Evolutionary conservation across 129 eudicot genomes (phyloP).

Genomic region (Logfia minima): DNA sequence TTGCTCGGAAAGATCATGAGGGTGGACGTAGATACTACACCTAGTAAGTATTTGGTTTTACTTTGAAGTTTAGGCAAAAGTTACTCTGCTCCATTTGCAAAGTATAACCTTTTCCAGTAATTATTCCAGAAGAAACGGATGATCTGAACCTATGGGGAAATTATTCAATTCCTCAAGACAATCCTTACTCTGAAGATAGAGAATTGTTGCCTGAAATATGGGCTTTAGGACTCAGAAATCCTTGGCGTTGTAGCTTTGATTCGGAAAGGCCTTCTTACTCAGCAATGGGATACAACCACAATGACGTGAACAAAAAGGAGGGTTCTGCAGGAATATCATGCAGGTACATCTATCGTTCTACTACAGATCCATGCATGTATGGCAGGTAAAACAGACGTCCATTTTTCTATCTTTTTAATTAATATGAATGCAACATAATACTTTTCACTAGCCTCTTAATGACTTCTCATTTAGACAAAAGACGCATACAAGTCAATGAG

Average conservation of each 20-base stretch:
- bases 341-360: constrained; percentile 71
- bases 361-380: constrained; percentile 84
- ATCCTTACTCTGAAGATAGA: constrained; percentile 67
- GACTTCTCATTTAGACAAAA: background rate
- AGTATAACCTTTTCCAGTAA: constrained; percentile 5
- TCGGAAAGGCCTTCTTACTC: constrained; percentile 83
- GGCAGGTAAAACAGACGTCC: constrained; percentile 55
- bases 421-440: background rate
- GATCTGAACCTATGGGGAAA: constrained; percentile 74
- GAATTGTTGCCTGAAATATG: constrained; percentile 70
- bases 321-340: constrained; percentile 92
- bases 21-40: constrained; percentile 71
- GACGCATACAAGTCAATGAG: background rate
- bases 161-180: constrained; percentile 71
- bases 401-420: background rate
- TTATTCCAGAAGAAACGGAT: constrained; percentile 39
- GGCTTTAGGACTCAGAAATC: constrained; percentile 91
- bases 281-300: constrained; percentile 66
- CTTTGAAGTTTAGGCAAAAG: constrained; percentile 5
- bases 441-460: background rate
- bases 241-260: constrained; percentile 98
- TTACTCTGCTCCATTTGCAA: background rate
- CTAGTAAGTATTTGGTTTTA: constrained; percentile 52
- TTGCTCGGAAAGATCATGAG: constrained; percentile 87
- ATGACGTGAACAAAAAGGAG: constrained; percentile 56